Evolutionary conservation across 2,329 filamentous ascomycete species (phyloP), one percentile per base, ranked within the genome.

Genomic region (Anthostomella pinea): DNA sequence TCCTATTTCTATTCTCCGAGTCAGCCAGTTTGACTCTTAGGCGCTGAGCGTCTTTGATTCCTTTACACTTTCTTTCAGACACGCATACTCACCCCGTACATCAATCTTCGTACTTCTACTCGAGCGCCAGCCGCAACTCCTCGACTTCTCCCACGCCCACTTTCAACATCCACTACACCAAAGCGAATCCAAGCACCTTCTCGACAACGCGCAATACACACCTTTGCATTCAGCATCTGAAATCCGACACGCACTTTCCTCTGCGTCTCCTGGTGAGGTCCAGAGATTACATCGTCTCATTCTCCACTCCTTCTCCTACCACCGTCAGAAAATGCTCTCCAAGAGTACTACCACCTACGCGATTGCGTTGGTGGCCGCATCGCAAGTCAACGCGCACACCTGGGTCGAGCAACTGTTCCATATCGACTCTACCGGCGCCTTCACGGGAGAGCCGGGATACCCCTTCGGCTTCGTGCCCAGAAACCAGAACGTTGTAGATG

Each of bases 381-480:
- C 49, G 5, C 46, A 53, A 31, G 47, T 54, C 21, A 49, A 49
- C 17, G 82, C 79, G 22, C 91, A 96, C 64, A 84, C 81, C 13
- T 96, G 90, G 90, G 75, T 91, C 30, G 89, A 96, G 64, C 71
- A 83, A 53, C 70, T 91, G 32, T 77, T 72, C 44, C 78, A 80
- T 39, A 81, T 96, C 58, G 77, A 80, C 35, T 60, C 77, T 18
- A 85, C 88, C 52, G 90, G 89, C 36, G 79, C 79, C 21, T 87
- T 89, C 58, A 68, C 81, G 14, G 85, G 85, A 18, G 60, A 73
- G 6, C 68, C 77, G 16, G 91, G 91, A 20, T 95, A 83, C 58
- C 68, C 84, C n/a, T 83, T 89, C 46, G 83, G 81, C 30, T 87
- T 81, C 55, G 62, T 80, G 11, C 62, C 73, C 20, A 79, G 87